Conservation (phyloP, 1,284 basidiomycete species). For the Cutaneotrichosporon spelunceum region DNA sequence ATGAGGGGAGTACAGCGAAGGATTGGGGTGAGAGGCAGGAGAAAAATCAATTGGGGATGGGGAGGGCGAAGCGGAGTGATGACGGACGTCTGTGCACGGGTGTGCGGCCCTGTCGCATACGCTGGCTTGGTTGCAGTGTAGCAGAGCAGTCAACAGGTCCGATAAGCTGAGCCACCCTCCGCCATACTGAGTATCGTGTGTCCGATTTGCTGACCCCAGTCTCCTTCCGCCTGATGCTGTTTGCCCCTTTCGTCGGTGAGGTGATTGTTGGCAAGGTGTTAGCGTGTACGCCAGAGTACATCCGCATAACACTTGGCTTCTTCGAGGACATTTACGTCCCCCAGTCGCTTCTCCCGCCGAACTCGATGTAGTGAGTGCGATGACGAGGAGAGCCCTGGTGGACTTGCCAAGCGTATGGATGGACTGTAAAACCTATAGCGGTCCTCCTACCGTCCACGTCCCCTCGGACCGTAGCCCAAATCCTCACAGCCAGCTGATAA, state of each 20-base stretch:
- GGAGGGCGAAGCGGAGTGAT: background rate
- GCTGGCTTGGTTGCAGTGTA: too few relatives aligned
- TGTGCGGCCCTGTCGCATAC: background rate
- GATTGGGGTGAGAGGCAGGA: background rate
- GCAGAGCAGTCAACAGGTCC: too few relatives aligned
- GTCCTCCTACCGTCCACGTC: background rate
- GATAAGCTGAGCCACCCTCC: too few relatives aligned
- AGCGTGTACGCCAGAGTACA: conserved; percentile 74
- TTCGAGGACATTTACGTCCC: conserved; percentile 89
- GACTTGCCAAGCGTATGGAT: too few relatives aligned
- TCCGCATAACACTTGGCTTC: conserved; percentile 84
- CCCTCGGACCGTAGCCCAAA: background rate
- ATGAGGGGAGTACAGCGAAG: background rate
- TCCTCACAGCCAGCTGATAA: background rate
- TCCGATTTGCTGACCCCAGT: conserved; percentile 56
- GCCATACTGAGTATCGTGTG: too few relatives aligned
- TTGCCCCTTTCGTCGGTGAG: conserved; percentile 86
- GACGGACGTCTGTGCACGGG: background rate
- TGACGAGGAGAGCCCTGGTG: too few relatives aligned
- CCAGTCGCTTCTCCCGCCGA: conserved; percentile 62
- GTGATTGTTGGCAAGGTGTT: conserved; percentile 85
- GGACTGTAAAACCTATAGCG: too few relatives aligned
- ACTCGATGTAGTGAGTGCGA: conserved; percentile 31
- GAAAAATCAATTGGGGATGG: background rate
- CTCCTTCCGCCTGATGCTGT: conserved; percentile 84